Base-by-base conservation (phyloP, 2,329 filamentous ascomycete genomes). In the Colletotrichum navitas region DNA sequence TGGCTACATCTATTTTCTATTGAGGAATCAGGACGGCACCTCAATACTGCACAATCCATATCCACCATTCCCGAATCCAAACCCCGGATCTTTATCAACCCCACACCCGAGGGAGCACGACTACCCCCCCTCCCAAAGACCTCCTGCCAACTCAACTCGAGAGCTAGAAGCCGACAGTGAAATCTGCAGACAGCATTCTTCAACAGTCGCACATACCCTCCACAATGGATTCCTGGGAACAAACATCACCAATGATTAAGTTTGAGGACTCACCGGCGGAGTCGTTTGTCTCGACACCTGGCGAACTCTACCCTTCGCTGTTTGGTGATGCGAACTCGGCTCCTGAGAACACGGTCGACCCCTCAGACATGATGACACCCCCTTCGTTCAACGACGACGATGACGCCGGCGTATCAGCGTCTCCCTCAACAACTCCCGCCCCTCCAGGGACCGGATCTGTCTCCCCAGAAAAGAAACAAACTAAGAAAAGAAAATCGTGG, bases 401-500 rank as follows among this genome's bases (percentile, higher is more conserved):
- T 5, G 45, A 77, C 34, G 69, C 77, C 36, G 74, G 71, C 55
- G 72, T 79, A 41, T 75, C 79, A 49, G 76, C 71, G 41, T 59
- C 71, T 10, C 63, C 63, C 6, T 66, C 75, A 5, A 56, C 74
- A 8, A 67, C 76, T 0, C 58, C 64, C 0, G 58, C 59, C 7
- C 51, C 43, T 8, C 12, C 51, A 6, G 52, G 26, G 1, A 36
- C 18, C n/a, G 61, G 49, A 26, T 45, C 66, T 16, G 32, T 32
- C 11, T 69, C 77, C 1, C 71, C 78, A 0, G 88, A 91, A 1
- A 94, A 93, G 87, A 96, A 94, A 85, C 87, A 89, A 1, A 84
- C 88, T 45, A 98, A 98, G 90, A 98, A 98, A 90, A 89, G 96
- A 78, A 99, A 98, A 85, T 98, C 96, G 60, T 99, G 96, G 96